Conservation (phyloP, 257 asterid species). For the Solanum habrochaites region DNA sequence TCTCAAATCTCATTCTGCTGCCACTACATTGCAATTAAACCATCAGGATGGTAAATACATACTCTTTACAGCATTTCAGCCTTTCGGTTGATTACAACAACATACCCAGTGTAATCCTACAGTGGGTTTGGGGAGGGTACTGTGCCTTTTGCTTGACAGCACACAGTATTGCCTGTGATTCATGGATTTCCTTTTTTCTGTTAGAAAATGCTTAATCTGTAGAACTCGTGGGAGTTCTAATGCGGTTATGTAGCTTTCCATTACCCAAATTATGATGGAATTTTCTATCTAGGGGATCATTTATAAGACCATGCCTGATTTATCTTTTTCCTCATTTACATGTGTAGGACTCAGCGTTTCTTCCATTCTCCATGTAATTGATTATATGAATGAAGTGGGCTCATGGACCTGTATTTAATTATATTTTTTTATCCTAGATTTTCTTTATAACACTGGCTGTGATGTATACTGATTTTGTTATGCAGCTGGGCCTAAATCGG, state of each 20-base stretch:
- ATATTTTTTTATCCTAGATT: neutral
- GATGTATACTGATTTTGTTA: neutral
- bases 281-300: neutral
- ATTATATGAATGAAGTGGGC: neutral
- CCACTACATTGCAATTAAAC: slow-evolving; percentile 53
- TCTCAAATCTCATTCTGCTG: slow-evolving; percentile 70
- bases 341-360: neutral
- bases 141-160: neutral
- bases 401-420: neutral
- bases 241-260: neutral
- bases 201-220: neutral
- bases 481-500: slow-evolving; percentile 20
- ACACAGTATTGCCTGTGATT: neutral
- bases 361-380: neutral
- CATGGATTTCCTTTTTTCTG: neutral
- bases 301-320: neutral
- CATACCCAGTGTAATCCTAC: neutral
- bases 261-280: neutral
- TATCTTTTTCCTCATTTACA: neutral
- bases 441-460: neutral
- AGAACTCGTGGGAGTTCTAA: neutral
- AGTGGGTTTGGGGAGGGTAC: neutral
- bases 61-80: neutral
- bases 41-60: slow-evolving; percentile 25
- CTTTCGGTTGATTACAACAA: neutral